Evolutionary conservation across 2,329 filamentous ascomycete genomes (phyloP), one percentile per base, ranked within the genome.

Genomic region (Aschersonia sp.): DNA sequence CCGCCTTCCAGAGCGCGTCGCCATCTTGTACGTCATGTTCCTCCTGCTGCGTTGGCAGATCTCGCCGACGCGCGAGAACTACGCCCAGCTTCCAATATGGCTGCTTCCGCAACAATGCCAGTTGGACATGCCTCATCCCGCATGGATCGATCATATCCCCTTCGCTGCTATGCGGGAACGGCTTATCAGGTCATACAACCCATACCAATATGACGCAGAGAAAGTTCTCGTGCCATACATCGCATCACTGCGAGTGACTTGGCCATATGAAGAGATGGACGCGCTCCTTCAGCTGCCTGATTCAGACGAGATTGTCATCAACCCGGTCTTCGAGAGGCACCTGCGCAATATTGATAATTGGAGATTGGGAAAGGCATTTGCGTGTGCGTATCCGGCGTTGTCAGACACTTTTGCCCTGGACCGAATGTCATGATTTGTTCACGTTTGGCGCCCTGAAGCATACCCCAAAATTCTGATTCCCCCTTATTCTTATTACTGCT

Each of bases 141-240:
- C 78, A 1, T 95, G 89, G 89, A 73, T 89, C 32, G 88, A 94
- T 59, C 78, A 91, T 59, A 54, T 94, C 3, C 85, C 86, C 1
- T 95, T 85, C 70, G 86, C 87, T 0, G 69, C 66, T 29, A 84
- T 92, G 75, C 82, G 88, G 31, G 83, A 89, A 50, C 70, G 69
- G 29, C 67, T 89, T 41, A 70, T 81, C 30, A 62, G 68, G 30
- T 62, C 70, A 0, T 74, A 77, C 46, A 63, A 66, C 29, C 61
- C 66, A 0, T 52, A 58, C 4, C 67, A 74, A 42, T 82, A 81
- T 48, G 70, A 77, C 0, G 91, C 94, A 57, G 83, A 89, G 49
- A 77, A 84, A 55, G 94, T 89, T 69, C 92, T 91, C 61, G 77
- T 91, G 20, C 84, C 85, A 0, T 94, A 82, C 61, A 92, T 85